Evolutionary conservation across 768 basidiomycete species (phyloP), one percentile per base, ranked within the genome.

Genomic region (Pleurotus eryngii): DNA sequence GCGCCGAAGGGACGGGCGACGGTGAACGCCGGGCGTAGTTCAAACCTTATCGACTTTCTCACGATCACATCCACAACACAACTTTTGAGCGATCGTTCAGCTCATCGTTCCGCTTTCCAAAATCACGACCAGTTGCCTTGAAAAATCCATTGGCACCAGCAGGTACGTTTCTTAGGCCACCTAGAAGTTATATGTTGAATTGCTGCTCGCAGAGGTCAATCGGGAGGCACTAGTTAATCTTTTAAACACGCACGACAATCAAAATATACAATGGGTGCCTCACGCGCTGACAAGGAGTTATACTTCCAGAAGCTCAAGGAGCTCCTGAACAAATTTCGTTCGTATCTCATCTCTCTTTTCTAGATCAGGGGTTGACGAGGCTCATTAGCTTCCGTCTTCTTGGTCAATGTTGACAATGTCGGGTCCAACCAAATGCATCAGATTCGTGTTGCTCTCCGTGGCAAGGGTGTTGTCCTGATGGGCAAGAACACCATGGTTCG

Each of bases 401-500:
- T 98, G 63, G 96, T 98, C 80, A 98, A 98, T 75, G 95, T 99
- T 73, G 97, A 98, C 86, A 99, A 98, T 79, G 97, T 99, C 72
- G 92, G 95, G 58, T 98, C 95, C 60, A 97, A 98, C 83, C 97
- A 99, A 79, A 95, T 98, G 90, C 95, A 97, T 70, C 94, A 96
- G 74, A 95, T 96, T 63, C 94, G 91, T 81, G 89, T 87, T 55
- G 81, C 95, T 50, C 93, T 99, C 74, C 93, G 97, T 67, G 94
- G 95, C 69, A 94, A 92, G 74, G 97, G 92, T 80, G 78, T 95
- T 59, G 95, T 99, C 64, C 77, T 99, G 67, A 99, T 99, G 97
- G 97, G 97, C 72, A 99, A 99, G 81, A 99, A 99, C 87, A 99
- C 97, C 72, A 98, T 98, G 96, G 95, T 99, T 68, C 92, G 97